Conservation (phyloP, 2,329 filamentous ascomycete genomes). For the Tympanopsis confertula region DNA sequence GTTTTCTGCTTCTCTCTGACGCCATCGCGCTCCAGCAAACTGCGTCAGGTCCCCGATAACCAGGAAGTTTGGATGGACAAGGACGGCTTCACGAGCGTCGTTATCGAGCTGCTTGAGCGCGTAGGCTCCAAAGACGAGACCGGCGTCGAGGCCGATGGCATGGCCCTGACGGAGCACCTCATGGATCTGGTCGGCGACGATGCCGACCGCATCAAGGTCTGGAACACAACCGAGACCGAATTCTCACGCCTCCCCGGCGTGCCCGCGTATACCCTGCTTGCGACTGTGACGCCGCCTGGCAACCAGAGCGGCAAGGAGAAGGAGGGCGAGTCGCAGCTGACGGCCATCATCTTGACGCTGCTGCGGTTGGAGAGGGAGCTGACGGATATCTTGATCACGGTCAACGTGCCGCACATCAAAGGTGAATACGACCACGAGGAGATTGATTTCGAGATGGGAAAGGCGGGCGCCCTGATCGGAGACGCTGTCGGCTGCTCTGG, state of each 20-base stretch:
- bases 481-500: constrained; percentile 57
- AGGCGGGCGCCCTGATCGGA: constrained; percentile 56
- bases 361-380: constrained; percentile 62
- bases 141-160: constrained; percentile 51
- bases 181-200: constrained; percentile 59
- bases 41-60: constrained; percentile 71
- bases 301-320: constrained; percentile 21
- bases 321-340: constrained; percentile 36
- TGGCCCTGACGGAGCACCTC: constrained; percentile 57
- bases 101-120: constrained; percentile 81
- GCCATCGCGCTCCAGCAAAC: constrained; percentile 32
- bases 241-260: constrained; percentile 40
- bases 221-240: constrained; percentile 50
- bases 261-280: constrained; percentile 59
- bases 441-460: constrained; percentile 54
- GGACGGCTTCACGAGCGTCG: constrained; percentile 73
- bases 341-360: constrained; percentile 66
- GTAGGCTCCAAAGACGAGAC: constrained; percentile 45
- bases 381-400: constrained; percentile 73
- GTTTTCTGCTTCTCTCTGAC: constrained; percentile 7
- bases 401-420: constrained; percentile 77
- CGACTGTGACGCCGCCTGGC: constrained; percentile 41
- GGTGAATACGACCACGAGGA: constrained; percentile 65
- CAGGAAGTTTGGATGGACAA: constrained; percentile 87
- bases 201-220: constrained; percentile 51